A percentile compares a stretch with the other conserved stretches of the same genome.
Evolutionary conservation across 2,329 filamentous ascomycete species (phyloP).

Genomic region (Fusarium cicatricum): DNA sequence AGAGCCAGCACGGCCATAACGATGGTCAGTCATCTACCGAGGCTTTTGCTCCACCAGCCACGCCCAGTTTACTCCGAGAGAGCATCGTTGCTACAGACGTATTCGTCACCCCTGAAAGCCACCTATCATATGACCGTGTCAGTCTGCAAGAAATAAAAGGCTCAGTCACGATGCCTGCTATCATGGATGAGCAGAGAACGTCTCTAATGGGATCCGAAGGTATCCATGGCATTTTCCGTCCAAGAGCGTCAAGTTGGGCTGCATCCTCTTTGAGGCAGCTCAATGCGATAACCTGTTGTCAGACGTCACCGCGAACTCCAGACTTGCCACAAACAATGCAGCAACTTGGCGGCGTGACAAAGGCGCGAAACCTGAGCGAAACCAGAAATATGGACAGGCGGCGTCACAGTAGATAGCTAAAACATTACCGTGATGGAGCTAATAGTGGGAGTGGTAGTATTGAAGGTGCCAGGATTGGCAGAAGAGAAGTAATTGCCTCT

Average conservation of each 20-base stretch:
- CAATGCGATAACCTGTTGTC: background rate
- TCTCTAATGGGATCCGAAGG: background rate
- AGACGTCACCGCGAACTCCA: background rate
- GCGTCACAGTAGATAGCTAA: background rate
- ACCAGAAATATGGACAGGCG: background rate
- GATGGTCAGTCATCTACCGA: background rate
- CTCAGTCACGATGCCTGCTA: background rate
- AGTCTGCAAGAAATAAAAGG: background rate
- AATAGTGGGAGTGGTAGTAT: background rate
- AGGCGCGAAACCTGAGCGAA: background rate
- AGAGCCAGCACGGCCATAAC: constrained; percentile 10
- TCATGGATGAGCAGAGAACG: background rate
- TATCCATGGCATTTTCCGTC: background rate
- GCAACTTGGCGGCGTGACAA: background rate
- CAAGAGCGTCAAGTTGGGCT: background rate
- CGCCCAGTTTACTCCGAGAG: constrained; percentile 20
- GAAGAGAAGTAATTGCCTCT: too few relatives aligned
- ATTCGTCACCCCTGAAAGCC: constrained; percentile 36
- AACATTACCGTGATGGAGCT: background rate
- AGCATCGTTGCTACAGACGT: constrained; percentile 31
- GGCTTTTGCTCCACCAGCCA: constrained; percentile 9
- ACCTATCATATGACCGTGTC: constrained; percentile 12
- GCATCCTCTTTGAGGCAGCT: background rate
- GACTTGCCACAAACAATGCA: background rate
- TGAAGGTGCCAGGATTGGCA: background rate